Percentiles rank a stretch among this genome's conserved stretches.
phyloP scores from a whole-genome alignment of 352 stramenopile species.

The Phytophthora cactorum region DNA sequence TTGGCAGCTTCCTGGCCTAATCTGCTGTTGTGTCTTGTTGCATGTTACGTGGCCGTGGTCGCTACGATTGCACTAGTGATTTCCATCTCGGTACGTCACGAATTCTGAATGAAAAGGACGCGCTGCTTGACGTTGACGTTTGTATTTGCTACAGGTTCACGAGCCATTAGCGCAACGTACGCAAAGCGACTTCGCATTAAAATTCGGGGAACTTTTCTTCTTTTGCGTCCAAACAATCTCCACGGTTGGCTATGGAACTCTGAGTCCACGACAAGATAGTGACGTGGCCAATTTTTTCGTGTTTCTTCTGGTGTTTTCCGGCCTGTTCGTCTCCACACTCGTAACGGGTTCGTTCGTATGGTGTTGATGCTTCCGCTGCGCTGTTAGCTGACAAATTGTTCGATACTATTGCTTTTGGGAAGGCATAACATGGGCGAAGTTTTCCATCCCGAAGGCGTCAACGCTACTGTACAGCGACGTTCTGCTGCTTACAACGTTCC shows the following conservation, averaged over 20 bases:
- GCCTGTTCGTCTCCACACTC: conserved; percentile 53
- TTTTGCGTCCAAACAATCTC: conserved; percentile 73
- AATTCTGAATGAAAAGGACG: background rate
- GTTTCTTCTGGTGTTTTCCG: conserved; percentile 52
- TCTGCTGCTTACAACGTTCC: conserved; percentile 54
- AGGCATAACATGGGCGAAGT: conserved; percentile 72
- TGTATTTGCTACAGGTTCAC: conserved; percentile 8
- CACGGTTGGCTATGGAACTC: conserved; percentile 55
- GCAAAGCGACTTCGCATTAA: conserved; percentile 8
- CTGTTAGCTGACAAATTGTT: conserved; percentile 1
- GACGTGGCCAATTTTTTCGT: conserved; percentile 70
- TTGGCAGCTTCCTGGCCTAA: conserved; percentile 51
- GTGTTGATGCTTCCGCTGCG: background rate
- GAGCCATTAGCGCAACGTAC: conserved; percentile 27
- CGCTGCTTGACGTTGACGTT: background rate
- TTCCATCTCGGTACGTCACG: conserved; percentile 45
- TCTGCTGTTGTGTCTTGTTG: conserved; percentile 45
- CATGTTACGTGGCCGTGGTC: conserved; percentile 48
- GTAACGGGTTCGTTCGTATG: conserved; percentile 44
- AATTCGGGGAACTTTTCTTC: conserved; percentile 56
- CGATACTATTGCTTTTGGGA: background rate
- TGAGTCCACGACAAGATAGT: conserved; percentile 53
- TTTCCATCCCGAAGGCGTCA: conserved; percentile 61
- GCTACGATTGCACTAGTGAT: conserved; percentile 49
- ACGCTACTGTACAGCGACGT: conserved; percentile 60